Base-by-base conservation (phyloP, 352 stramenopile genomes). In the Thalassiosira delicatula region DNA sequence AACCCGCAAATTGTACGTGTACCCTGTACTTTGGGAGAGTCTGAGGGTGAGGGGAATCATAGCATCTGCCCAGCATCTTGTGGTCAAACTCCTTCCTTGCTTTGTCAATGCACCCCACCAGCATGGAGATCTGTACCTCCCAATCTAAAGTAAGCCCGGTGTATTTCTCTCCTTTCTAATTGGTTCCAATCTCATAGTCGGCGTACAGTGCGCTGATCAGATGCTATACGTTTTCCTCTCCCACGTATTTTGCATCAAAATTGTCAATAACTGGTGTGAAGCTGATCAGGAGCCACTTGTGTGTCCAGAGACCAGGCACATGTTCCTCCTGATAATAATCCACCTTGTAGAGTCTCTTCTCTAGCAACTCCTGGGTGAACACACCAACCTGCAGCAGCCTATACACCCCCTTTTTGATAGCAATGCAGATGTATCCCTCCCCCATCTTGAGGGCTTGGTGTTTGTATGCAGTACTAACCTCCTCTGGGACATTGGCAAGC, bases 261-360 rank as follows among this genome's bases (percentile, higher is more conserved):
- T 86, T 67, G 32, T 88, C 76, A n/a, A 83, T 75, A 4, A 85
- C 65, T 0, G 80, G 63, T 25, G 53, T 62, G 49, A 85, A 84
- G 19, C n/a, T 27, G 9, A 83, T 61, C n/a, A n/a, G 19, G 17
- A 29, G 27, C 19, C n/a, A 57, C 7, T 44, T 21, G 35, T 86
- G 73, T 27, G 59, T 75, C 53, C 49, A 88, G 1, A 85, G 53
- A 27, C 66, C 81, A 25, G 65, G 81, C 35, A 70, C 76, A 25
- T 66, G 32, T 44, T 23, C 35, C 0, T 27, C 33, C 27, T 37
- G 66, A 25, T 60, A 25, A 37, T 82, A 89, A 3, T 69, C 68
- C 33, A 71, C 12, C 49, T 62, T n/a, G 0, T 53, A 33, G 2
- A 82, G 21, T 33, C 77, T 19, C 46, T 44, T 59, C 33, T 68